Conservation (phyloP, 2,329 filamentous ascomycete species). For the Canariomyces notabilis region DNA sequence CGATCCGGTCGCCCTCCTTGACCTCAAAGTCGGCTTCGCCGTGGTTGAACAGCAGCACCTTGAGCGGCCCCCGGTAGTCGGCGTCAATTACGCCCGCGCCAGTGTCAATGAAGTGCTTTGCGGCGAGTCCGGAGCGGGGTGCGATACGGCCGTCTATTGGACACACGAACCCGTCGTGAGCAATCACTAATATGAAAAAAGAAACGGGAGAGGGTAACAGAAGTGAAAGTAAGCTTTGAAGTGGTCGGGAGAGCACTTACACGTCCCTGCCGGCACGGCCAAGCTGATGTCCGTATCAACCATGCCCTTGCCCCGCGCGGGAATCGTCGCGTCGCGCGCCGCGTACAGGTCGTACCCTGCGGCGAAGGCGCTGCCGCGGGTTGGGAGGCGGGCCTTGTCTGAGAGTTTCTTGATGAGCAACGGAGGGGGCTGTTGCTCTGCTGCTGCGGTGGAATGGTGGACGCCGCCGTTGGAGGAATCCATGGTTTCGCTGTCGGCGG, state of each 20-base stretch:
- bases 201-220: too few relatives aligned
- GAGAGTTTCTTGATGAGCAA: constrained; percentile 87
- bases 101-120: constrained; percentile 93
- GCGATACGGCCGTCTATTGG: constrained; percentile 76
- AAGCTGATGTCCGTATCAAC: constrained; percentile 91
- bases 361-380: constrained; percentile 80
- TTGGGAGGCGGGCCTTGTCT: constrained; percentile 72
- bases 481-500: constrained; percentile 23
- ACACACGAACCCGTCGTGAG: background rate
- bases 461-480: constrained; percentile 32
- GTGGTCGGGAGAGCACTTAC: too few relatives aligned
- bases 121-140: constrained; percentile 82
- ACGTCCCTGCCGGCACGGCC: constrained; percentile 84
- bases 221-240: too few relatives aligned
- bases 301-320: constrained; percentile 74
- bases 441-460: constrained; percentile 18
- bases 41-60: constrained; percentile 93
- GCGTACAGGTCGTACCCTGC: constrained; percentile 94
- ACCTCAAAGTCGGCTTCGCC: constrained; percentile 75
- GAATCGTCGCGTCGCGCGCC: constrained; percentile 67
- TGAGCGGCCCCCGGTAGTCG: constrained; percentile 91
- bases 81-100: constrained; percentile 97
- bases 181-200: background rate
- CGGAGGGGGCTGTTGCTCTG: constrained; percentile 45
- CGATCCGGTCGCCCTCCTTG: constrained; percentile 82